Conservation (phyloP, 257 asterid genomes). For the Osmanthus fragrans region DNA sequence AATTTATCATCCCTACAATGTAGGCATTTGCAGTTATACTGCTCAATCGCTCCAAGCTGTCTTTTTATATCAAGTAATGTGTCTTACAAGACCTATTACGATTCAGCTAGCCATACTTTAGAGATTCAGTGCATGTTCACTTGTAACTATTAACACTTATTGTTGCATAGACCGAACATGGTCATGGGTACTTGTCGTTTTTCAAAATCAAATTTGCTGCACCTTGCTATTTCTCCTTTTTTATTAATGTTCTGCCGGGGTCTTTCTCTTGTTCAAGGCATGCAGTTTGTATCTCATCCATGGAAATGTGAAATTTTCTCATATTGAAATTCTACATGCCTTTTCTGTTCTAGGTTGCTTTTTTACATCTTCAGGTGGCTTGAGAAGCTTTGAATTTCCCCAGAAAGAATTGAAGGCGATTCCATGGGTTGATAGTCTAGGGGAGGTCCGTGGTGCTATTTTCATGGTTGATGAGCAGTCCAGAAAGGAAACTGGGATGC, state of each 20-base stretch:
- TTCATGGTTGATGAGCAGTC: constrained; percentile 26
- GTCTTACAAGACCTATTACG: not conserved
- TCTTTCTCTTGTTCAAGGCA: no score
- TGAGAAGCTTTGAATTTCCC: constrained; percentile 31
- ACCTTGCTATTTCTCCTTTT: not conserved
- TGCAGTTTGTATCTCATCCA: not conserved
- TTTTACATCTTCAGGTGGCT: constrained; percentile 27
- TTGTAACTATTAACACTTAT: not conserved
- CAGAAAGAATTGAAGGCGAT: constrained; percentile 26
- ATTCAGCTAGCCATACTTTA: no score
- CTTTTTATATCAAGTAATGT: not conserved
- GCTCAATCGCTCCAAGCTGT: not conserved
- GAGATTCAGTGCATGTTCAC: not conserved
- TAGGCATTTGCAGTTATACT: not conserved
- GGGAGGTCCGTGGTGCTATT: constrained; percentile 25
- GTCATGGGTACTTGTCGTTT: not conserved
- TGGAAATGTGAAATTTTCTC: not conserved
- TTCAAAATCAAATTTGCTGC: no score
- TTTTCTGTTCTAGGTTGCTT: constrained; percentile 22
- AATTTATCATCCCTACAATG: not conserved
- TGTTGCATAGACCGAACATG: not conserved
- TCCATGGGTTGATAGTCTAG: constrained; percentile 30
- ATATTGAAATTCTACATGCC: not conserved
- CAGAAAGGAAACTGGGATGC: constrained; percentile 23
- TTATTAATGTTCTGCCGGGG: not conserved